Conservation (phyloP, 1,284 basidiomycete species). For the Peniophora sp. region DNA sequence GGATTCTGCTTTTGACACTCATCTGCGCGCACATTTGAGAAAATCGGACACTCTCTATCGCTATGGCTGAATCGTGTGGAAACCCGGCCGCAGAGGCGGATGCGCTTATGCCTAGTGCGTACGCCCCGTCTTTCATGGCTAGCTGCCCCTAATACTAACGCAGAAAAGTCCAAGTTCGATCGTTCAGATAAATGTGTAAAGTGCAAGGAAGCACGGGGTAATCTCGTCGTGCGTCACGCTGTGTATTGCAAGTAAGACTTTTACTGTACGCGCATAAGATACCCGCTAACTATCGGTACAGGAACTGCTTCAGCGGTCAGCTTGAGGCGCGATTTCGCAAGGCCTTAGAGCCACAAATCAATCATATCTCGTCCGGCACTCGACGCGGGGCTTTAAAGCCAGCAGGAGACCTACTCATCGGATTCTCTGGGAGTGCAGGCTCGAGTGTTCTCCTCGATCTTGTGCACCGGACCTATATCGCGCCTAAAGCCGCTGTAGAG, state of each 20-base stretch:
- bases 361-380: constrained; percentile 39
- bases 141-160: constrained; percentile 1
- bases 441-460: constrained; percentile 68
- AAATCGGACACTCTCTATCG: no score
- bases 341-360: constrained; percentile 56
- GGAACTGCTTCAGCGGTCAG: constrained; percentile 61
- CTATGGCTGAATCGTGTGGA: constrained; percentile 33
- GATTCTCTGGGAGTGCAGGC: constrained; percentile 67
- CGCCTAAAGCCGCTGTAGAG: constrained; percentile 17
- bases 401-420: constrained; percentile 57
- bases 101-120: constrained; percentile 56
- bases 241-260: constrained; percentile 72
- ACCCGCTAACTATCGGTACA: constrained; percentile 20
- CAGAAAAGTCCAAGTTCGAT: constrained; percentile 59
- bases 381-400: constrained; percentile 51
- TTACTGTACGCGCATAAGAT: constrained; percentile 1
- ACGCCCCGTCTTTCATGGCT: background rate
- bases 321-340: constrained; percentile 58
- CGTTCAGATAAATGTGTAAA: constrained; percentile 58
- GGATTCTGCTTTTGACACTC: background rate
- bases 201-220: constrained; percentile 58
- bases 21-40: no score
- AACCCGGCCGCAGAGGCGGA: constrained; percentile 51
- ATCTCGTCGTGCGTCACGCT: constrained; percentile 66
- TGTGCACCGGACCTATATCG: constrained; percentile 54